Percentiles rank a stretch among this genome's conserved stretches.
Evolutionary conservation across 345 rosid genomes (phyloP).

Genomic region (Aquilaria malaccensis): DNA sequence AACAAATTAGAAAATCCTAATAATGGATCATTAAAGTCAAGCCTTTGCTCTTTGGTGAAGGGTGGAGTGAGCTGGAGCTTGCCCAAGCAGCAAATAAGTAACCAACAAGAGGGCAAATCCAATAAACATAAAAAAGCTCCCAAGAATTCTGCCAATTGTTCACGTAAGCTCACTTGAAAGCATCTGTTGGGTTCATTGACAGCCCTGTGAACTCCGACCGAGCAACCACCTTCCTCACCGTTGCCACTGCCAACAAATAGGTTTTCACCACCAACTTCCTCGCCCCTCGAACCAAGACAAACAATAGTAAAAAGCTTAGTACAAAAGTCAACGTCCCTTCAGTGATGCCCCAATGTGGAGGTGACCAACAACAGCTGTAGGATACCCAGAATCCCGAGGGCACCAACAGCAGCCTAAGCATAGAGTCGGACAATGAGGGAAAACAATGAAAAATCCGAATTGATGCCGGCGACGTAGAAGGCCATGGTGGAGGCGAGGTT

Average conservation of each 20-base stretch:
- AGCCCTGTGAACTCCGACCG: conserved; percentile 63
- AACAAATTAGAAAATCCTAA: no score
- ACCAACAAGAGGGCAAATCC: conserved; percentile 55
- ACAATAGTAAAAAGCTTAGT: conserved; percentile 31
- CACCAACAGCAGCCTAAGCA: conserved; percentile 24
- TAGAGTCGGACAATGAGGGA: conserved; percentile 33
- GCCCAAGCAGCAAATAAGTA: conserved; percentile 42
- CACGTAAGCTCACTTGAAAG: conserved; percentile 68
- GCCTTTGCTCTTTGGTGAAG: conserved; percentile 19
- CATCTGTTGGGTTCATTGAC: conserved; percentile 69
- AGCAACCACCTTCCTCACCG: conserved; percentile 30
- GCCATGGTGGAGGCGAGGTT: conserved; percentile 40
- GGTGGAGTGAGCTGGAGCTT: conserved; percentile 20
- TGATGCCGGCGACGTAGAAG: conserved; percentile 30
- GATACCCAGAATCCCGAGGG: conserved; percentile 15
- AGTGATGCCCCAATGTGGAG: conserved; percentile 47
- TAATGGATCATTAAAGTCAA: neutral
- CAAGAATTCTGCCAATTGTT: conserved; percentile 51
- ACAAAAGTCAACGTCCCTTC: conserved; percentile 49
- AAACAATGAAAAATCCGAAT: conserved; percentile 19
- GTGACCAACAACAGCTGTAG: conserved; percentile 42
- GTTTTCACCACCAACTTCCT: conserved; percentile 31
- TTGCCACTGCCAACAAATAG: conserved; percentile 41
- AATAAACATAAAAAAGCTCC: conserved; percentile 64
- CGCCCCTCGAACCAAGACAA: conserved; percentile 46